Evolutionary conservation across 2,329 filamentous ascomycete species (phyloP), one percentile per base, ranked within the genome.

Genomic region (Alternaria dauci): DNA sequence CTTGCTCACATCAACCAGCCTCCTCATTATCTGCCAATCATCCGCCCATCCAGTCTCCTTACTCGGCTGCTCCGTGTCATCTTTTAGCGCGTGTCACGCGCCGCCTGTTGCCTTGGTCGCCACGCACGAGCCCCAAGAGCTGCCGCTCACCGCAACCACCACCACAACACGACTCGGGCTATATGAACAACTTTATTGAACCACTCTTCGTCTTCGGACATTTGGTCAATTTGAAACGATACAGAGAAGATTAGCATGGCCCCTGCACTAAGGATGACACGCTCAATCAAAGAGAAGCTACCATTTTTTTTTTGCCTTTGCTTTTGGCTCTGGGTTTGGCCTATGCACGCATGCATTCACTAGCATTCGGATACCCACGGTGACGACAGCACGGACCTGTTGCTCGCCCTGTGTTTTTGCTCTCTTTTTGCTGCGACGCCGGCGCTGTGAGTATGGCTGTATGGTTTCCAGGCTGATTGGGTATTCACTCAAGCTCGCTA

Each of bases 181-280:
- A 30, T 53, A 64, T 61, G 54, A 20, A 28, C 20, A 5, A 4
- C 6, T 30, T 5, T 58, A 39, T 26, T 18, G 18, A 3, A 7
- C 18, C 5, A 12, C 2, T 3, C 18, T 52, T 60, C 42, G 63
- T 42, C 63, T 66, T 62, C 63, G 63, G 63, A 42, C 63, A 60
- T 60, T 54, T 65, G 63, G 61, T 71, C 67, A 71, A 65, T 69
- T 69, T 69, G 65, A 72, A 72, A 71, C 67, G 60, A 76, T 75
- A 76, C 72, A 76, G 74, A 76, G 74, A 76, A 76, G 73, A 76
- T 76, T 76, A 76, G 74, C 74, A 84, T 84, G 81, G 81, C 81
- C 81, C 86, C 86, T 88, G 86, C 86, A 88, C 91, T 94, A 94
- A 94, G 91, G 91, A 94, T 94, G 91, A 94, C 91, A 93, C 72